Base-by-base conservation (phyloP, 2,329 filamentous ascomycete genomes). In the Arthrobotrys megalospora region DNA sequence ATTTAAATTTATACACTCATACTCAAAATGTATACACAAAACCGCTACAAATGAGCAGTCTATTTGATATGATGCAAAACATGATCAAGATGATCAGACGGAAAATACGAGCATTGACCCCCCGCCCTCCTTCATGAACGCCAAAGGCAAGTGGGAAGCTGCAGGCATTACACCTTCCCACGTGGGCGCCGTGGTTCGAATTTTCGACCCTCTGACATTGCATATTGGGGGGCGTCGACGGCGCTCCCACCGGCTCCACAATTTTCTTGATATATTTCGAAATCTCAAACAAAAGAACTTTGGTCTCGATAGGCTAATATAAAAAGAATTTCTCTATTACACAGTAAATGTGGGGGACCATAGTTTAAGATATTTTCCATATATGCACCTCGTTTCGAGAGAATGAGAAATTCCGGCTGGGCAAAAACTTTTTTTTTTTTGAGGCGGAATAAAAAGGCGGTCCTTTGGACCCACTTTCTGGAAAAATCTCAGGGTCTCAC, bases 231-330 rank as follows among this genome's bases (percentile, higher is more conserved):
- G 53, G 4, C 11, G 12, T 6, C 36, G 53, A 43, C 34, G 10
- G 34, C 16, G 4, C 53, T 36, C 24, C 50, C 50, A 16, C 12
- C 6, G 34, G 16, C 55, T 43, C 55, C 55, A 60, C 55, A 24
- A 1, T 43, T 60, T 60, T 28, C 43, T 32, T 43, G 21, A 41
- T 6, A 48, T 60, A 60, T 41, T 43, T 60, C 21, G 34, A 60
- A 43, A n/a, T 38, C 16, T 58, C 52, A 43, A 60, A 45, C 8
- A 45, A 45, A 45, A 16, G 14, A 45, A 58, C 50, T 36, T 36
- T 53, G 52, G 55, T 43, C 36, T 60, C 55, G 55, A 60, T 60
- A 60, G 55, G 55, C 55, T 60, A 60, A 60, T 60, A 11, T 60
- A 60, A 14, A 60, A 14, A 38, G 5, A 38, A 58, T 55, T 12